Evolutionary conservation across 805 yeast species (phyloP).

Genomic region (Cyberlindnera saturnus): DNA sequence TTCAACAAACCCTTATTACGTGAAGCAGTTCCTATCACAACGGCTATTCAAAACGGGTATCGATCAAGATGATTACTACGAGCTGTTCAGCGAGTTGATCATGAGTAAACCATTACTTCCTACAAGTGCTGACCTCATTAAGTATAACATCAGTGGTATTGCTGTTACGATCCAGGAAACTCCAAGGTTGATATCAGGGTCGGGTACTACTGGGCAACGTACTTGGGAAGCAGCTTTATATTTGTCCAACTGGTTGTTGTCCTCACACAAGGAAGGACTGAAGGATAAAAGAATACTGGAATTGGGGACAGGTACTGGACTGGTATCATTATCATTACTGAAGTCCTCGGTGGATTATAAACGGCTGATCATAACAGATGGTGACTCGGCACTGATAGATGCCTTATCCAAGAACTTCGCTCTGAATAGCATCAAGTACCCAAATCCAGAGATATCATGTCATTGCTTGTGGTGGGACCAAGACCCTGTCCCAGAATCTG

Average conservation of each 20-base stretch:
- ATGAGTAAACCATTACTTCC: constrained; percentile 21
- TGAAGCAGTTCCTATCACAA: constrained; percentile 36
- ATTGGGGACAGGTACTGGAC: constrained; percentile 87
- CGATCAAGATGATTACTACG: constrained; percentile 35
- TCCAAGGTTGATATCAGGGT: constrained; percentile 59
- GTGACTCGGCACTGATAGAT: constrained; percentile 51
- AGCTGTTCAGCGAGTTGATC: constrained; percentile 26
- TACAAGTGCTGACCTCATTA: constrained; percentile 26
- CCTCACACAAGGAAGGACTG: constrained; percentile 2
- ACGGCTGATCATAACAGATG: constrained; percentile 55
- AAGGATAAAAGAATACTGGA: constrained; percentile 46
- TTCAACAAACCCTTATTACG: constrained; percentile 46
- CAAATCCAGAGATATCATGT: constrained; percentile 17
- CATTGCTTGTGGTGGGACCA: constrained; percentile 57
- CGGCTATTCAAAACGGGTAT: constrained; percentile 28
- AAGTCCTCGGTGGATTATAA: constrained; percentile 9
- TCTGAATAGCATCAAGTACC: constrained; percentile 32
- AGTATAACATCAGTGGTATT: constrained; percentile 21
- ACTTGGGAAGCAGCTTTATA: constrained; percentile 93
- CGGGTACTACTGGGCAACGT: constrained; percentile 83
- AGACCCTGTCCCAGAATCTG: constrained; percentile 32
- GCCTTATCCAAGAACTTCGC: constrained; percentile 37
- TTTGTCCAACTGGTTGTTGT: constrained; percentile 45
- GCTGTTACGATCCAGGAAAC: constrained; percentile 44
- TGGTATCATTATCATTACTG: constrained; percentile 46